Base-by-base conservation (phyloP, 768 basidiomycete species). In the Steccherinum ochraceum region DNA sequence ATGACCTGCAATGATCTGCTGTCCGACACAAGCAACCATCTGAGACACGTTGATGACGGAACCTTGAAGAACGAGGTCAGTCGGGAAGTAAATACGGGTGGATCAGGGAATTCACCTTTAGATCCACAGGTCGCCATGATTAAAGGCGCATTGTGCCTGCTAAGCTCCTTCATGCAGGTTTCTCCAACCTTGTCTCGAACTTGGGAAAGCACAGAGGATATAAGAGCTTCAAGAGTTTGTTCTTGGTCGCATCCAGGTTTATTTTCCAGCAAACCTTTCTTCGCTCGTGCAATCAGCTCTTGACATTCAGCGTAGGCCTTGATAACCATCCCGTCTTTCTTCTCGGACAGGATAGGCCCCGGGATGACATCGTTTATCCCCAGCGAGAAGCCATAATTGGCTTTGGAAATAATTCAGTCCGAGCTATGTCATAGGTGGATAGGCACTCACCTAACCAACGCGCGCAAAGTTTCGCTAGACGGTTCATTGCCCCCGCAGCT, bases 41-140 rank as follows among this genome's bases (percentile, higher is more conserved):
- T 99, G 96, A 20, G 93, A 95, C 50, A 99, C 96, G 69, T 99
- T 99, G 70, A 99, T 95, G 55, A 93, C 90, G 61, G 96, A 98
- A 67, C 96, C 95, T 88, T 54, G n/a, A n/a, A 35, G 7, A 16
- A 7, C 16, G 7, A 35, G 30, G 30, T 7, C 16, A 35, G 7
- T 16, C 30, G 16, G 54, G 13, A 49, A 18, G 23, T 51, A 19
- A 48, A 26, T 25, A 12, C 7, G 21, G 35, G 24, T 19, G 30
- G 19, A 23, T 49, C 7, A 46, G 69, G 44, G 50, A n/a, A n/a
- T n/a, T n/a, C n/a, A 89, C 95, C 96, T 78, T 98, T 98, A 4
- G 96, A 98, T 66, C 95, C 95, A 71, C 94, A 97, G 39, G 93
- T 96, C 46, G 96, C 95, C 96, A 98, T 98, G 72, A 97, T 95